Evolutionary conservation across 805 yeast species (phyloP).

Genomic region (Lachancea sp.): DNA sequence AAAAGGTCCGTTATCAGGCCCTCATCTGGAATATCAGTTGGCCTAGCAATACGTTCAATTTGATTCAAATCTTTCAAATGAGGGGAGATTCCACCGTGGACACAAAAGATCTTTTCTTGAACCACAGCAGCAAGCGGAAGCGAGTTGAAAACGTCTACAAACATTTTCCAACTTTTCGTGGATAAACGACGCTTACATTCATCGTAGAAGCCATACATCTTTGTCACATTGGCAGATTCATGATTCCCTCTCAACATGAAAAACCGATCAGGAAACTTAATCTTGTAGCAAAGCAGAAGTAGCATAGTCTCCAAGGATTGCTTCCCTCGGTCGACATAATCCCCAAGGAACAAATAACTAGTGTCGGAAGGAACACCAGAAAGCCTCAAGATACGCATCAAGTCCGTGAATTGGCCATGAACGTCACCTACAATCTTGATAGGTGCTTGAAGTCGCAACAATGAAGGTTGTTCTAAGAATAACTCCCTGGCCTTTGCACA

Average conservation of each 20-base stretch:
- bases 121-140: slow-evolving; percentile 93
- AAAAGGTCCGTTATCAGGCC: slow-evolving; percentile 71
- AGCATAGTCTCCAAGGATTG: slow-evolving; percentile 91
- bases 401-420: slow-evolving; percentile 93
- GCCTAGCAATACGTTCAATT: slow-evolving; percentile 62
- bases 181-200: slow-evolving; percentile 92
- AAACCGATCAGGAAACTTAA: slow-evolving; percentile 93
- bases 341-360: slow-evolving; percentile 88
- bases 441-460: slow-evolving; percentile 64
- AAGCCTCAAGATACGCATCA: slow-evolving; percentile 82
- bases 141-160: slow-evolving; percentile 91
- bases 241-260: slow-evolving; percentile 92
- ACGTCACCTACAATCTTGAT: slow-evolving; percentile 87
- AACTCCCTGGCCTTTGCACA: slow-evolving; percentile 54
- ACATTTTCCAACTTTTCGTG: slow-evolving; percentile 87
- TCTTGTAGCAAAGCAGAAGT: slow-evolving; percentile 82
- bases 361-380: slow-evolving; percentile 95
- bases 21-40: slow-evolving; percentile 77
- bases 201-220: slow-evolving; percentile 95
- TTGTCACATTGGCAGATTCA: slow-evolving; percentile 93
- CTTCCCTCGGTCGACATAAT: slow-evolving; percentile 96
- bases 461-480: slow-evolving; percentile 57
- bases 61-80: slow-evolving; percentile 54
- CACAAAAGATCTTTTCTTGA: slow-evolving; percentile 87
- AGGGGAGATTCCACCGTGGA: slow-evolving; percentile 82